Evolutionary conservation across 257 asterid species (phyloP).

Genomic region (Handroanthus guayacan): DNA sequence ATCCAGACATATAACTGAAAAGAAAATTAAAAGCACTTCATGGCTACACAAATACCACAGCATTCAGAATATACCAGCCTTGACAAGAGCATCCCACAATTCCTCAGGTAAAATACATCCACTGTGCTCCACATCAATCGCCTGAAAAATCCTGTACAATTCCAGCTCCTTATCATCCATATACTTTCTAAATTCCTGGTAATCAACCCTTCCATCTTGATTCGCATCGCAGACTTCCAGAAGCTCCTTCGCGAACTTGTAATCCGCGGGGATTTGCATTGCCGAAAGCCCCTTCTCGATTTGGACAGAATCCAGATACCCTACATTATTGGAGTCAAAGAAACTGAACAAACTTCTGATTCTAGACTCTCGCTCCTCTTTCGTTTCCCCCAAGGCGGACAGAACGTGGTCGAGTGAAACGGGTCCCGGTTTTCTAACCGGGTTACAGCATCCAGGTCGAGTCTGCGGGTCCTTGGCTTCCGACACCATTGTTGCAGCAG

Average conservation of each 20-base stretch:
- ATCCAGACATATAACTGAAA: neutral
- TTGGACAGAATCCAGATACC: slow-evolving; percentile 70
- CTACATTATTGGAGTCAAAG: slow-evolving; percentile 74
- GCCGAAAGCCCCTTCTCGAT: slow-evolving; percentile 92
- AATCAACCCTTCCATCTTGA: slow-evolving; percentile 95
- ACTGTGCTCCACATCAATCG: slow-evolving; percentile 92
- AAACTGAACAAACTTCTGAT: slow-evolving; percentile 75
- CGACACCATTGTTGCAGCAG: slow-evolving; percentile 55
- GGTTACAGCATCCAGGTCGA: slow-evolving; percentile 76
- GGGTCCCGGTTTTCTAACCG: slow-evolving; percentile 87
- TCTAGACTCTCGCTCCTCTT: slow-evolving; percentile 81
- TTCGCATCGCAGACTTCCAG: slow-evolving; percentile 81
- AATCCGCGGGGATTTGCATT: slow-evolving; percentile 90
- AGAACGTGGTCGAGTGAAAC: slow-evolving; percentile 87
- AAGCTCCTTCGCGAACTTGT: slow-evolving; percentile 96
- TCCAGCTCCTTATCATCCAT: slow-evolving; percentile 99
- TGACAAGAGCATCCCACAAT: slow-evolving; percentile 94
- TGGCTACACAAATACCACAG: neutral
- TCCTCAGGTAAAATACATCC: slow-evolving; percentile 98
- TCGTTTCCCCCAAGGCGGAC: slow-evolving; percentile 82
- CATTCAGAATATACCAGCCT: slow-evolving; percentile 57
- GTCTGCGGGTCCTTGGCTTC: slow-evolving; percentile 37
- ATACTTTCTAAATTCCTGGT: slow-evolving; percentile 87
- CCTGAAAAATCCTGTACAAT: slow-evolving; percentile 89
- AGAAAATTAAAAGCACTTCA: neutral